These are phyloP conservation scores for Piper betle DNA, from an alignment of 164 flowering plant genomes.

Conservation along the genomic window DNA sequence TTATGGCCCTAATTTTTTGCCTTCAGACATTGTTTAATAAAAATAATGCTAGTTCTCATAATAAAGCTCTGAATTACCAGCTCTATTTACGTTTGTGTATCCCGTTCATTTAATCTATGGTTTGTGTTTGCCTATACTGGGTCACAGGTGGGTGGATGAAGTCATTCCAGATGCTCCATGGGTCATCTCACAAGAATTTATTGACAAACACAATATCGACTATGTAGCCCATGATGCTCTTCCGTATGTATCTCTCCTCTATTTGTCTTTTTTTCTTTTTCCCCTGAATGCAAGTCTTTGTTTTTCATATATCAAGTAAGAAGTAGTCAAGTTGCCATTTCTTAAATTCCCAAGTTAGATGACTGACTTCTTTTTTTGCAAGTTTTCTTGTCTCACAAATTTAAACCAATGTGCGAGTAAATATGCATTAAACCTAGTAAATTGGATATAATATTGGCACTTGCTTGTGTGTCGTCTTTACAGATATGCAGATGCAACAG, in stretches of 20 bases:
- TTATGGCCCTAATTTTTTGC: too few relatives aligned
- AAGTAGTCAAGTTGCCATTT: too few relatives aligned
- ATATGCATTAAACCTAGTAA: neutral
- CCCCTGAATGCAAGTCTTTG: neutral
- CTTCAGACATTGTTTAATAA: neutral
- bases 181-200: conserved; percentile 72
- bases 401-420: neutral
- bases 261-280: neutral
- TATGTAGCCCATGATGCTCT: conserved; percentile 96
- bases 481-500: conserved; percentile 21
- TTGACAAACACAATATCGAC: conserved; percentile 82
- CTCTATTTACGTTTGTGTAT: neutral
- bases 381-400: neutral
- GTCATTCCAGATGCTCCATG: conserved; percentile 98
- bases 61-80: neutral
- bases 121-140: neutral
- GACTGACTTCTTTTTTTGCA: neutral
- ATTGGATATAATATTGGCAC: neutral
- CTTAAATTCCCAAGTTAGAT: neutral
- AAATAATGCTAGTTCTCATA: neutral
- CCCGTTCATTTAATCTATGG: neutral
- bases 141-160: conserved; percentile 95
- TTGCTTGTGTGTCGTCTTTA: conserved; percentile 1
- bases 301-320: too few relatives aligned
- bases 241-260: conserved; percentile 49